Evolutionary conservation across 1,284 basidiomycete species (phyloP).

Genomic region (Athelia psychrophila): DNA sequence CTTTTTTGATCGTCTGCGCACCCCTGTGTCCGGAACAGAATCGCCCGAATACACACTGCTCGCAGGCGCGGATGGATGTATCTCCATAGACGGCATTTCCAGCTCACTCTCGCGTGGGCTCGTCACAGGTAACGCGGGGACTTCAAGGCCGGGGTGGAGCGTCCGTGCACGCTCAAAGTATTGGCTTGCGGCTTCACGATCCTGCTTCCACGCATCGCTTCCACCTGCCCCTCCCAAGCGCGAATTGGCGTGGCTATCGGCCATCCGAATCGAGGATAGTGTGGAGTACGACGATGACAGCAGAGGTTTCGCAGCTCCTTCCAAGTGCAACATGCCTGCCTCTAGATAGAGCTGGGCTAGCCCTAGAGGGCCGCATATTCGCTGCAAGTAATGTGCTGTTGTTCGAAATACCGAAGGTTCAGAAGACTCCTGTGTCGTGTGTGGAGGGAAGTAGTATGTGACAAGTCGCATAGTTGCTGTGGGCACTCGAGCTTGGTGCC

Average conservation of each 20-base stretch:
- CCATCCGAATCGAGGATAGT: constrained; percentile 68
- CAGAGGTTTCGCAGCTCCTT: constrained; percentile 65
- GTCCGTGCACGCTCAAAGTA: constrained; percentile 67
- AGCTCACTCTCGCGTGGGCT: constrained; percentile 38
- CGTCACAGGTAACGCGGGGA: constrained; percentile 59
- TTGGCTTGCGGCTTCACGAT: constrained; percentile 61
- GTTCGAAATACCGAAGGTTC: constrained; percentile 41
- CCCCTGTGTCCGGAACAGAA: constrained; percentile 26
- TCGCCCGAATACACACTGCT: constrained; percentile 26
- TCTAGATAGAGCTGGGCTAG: constrained; percentile 73
- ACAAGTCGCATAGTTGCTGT: constrained; percentile 73
- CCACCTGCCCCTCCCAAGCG: constrained; percentile 41
- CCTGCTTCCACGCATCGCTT: constrained; percentile 65
- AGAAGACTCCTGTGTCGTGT: constrained; percentile 32
- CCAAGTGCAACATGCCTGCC: constrained; percentile 71
- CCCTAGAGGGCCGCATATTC: constrained; percentile 57
- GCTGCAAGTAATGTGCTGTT: constrained; percentile 55
- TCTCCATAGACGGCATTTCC: constrained; percentile 62
- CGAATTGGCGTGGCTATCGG: constrained; percentile 35
- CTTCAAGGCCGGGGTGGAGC: constrained; percentile 59
- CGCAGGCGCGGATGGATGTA: constrained; percentile 33
- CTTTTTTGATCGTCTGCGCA: constrained; percentile 47
- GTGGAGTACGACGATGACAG: constrained; percentile 69
- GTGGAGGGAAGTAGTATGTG: constrained; percentile 63
- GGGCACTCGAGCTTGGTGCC: constrained; percentile 71